Conservation (phyloP, 768 basidiomycete genomes). For the Leccinum uliginosum region DNA sequence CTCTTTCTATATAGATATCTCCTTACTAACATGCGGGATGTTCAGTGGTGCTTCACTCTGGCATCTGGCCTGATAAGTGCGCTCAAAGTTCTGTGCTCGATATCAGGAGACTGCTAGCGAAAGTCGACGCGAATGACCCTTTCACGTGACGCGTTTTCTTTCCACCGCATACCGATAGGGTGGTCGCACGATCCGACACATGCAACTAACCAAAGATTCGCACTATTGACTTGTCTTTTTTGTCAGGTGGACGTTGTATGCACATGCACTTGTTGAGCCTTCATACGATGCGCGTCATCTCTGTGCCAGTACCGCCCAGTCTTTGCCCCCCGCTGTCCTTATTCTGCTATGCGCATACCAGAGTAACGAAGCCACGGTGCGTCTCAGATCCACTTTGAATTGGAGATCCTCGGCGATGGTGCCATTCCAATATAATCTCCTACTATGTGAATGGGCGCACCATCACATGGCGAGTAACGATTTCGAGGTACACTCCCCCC, state of each 20-base stretch:
- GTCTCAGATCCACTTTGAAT: not conserved
- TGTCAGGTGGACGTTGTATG: conserved; percentile 15
- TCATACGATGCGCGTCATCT: not conserved
- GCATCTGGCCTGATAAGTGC: conserved; percentile 19
- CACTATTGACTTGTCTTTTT: not conserved
- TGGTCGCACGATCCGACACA: conserved; percentile 5
- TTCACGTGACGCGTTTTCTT: conserved; percentile 13
- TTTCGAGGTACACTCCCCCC: not conserved
- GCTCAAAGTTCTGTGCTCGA: conserved; percentile 13
- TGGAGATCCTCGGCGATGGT: conserved; percentile 6
- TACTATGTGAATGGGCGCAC: conserved; percentile 2
- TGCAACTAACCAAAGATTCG: conserved; percentile 6
- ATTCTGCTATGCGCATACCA: conserved; percentile 8
- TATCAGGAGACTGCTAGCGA: not conserved
- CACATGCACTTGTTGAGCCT: conserved; percentile 10
- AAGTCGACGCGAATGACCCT: not conserved
- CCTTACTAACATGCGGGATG: conserved; percentile 21
- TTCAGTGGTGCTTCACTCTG: conserved; percentile 15
- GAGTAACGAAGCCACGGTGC: conserved; percentile 3
- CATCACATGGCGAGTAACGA: conserved; percentile 9
- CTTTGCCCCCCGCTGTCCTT: not conserved
- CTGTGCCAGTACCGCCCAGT: not conserved
- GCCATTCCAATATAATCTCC: conserved; percentile 11
- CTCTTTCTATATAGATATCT: conserved; percentile 31
- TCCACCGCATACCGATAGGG: conserved; percentile 3